Evolutionary conservation across 2,329 filamentous ascomycete genomes (phyloP).

Genomic region (Ilyonectria mors-panacis): DNA sequence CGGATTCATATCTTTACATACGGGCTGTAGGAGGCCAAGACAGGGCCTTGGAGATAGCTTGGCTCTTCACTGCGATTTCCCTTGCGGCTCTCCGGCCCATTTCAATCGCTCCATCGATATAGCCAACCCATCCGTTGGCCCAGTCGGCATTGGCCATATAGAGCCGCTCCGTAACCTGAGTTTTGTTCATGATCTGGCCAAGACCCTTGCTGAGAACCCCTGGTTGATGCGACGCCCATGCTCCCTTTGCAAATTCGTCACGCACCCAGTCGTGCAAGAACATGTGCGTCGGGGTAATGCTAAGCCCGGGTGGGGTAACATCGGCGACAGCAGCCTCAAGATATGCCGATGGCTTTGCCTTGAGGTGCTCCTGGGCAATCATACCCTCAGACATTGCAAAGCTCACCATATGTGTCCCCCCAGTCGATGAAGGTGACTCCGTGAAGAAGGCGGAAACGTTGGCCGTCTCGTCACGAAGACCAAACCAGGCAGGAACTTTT

Average conservation of each 20-base stretch:
- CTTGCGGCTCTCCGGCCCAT: not conserved
- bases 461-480: not conserved
- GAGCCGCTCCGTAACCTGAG: too few relatives aligned
- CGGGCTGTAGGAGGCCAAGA: too few relatives aligned
- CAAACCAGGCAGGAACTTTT: not conserved
- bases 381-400: too few relatives aligned
- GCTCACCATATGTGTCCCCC: too few relatives aligned
- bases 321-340: not conserved
- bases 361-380: too few relatives aligned
- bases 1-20: too few relatives aligned
- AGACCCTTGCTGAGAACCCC: not conserved
- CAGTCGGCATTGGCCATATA: constrained; percentile 34
- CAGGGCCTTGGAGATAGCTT: too few relatives aligned
- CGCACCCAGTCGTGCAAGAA: not conserved
- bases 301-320: too few relatives aligned
- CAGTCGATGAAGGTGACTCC: too few relatives aligned
- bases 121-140: constrained; percentile 29
- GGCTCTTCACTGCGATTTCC: too few relatives aligned
- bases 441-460: too few relatives aligned
- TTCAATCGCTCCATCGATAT: constrained; percentile 32
- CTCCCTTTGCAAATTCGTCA: not conserved
- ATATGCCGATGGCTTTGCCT: not conserved
- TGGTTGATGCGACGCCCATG: not conserved
- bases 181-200: not conserved
- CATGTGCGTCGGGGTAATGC: too few relatives aligned